Evolutionary conservation across 2,329 filamentous ascomycete genomes (phyloP), one percentile per base, ranked within the genome.

Genomic region (Microcyclosporella mali): DNA sequence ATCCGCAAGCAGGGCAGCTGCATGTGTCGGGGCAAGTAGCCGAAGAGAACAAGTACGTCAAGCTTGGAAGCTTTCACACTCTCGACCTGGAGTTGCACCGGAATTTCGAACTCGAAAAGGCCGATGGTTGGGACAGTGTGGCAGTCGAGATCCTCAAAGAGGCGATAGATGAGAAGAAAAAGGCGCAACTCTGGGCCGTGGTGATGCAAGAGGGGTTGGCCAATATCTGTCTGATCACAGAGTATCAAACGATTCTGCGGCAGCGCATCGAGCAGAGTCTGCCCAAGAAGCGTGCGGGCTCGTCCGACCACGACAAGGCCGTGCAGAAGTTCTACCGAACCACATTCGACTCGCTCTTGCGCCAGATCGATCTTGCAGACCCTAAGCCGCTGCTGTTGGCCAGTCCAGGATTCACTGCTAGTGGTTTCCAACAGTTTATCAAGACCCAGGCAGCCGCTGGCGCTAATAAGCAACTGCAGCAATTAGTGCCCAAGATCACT

Each of bases 151-250:
- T 85, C 34, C 75, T 98, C 9, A 73, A 78, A 43, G 87, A 95
- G 62, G 84, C 88, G 1, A 75, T 90, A 11, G 82, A 86, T 56
- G 80, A 85, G 54, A 83, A 87, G 52, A 82, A 83, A 58, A 81
- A 85, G 49, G 88, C 88, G 1, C 84, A 90, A 49, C 76, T 94
- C 14, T 87, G 88, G 42, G 90, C 92, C 0, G 83, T 97, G 1
- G 85, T 97, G 17, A 90, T 98, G 84, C 86, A 94, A 57, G 90
- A 97, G 58, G 85, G 85, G 2, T 66, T 85, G 12, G 85, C 87
- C 44, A 88, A 89, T 63, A 85, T 92, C 51, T 90, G 85, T 64
- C 73, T 89, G 16, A 84, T 92, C 42, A 89, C 84, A 2, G 81
- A 88, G 59, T 82, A 84, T 63, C 84, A 87, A 55, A 90, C 85